phyloP scores from a whole-genome alignment of 345 rosid species.

The Syzygium jambos region DNA sequence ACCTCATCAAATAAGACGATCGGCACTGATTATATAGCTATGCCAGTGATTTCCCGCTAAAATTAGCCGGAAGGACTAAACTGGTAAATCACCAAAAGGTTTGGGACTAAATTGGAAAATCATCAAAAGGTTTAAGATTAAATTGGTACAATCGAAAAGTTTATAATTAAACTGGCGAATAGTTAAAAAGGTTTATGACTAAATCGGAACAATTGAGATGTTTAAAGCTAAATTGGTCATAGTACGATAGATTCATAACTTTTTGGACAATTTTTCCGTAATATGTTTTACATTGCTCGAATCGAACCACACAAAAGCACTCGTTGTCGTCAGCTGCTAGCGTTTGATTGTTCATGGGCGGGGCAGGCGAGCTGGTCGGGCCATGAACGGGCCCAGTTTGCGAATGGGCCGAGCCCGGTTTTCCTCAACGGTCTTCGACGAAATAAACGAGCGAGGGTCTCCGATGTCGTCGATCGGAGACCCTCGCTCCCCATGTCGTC shows the following conservation, averaged over 20 bases:
- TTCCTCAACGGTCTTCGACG: background rate
- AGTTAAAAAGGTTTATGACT: background rate
- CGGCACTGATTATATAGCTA: no score
- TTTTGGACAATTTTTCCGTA: no score
- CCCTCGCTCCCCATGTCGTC: background rate
- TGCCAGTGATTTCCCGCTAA: no score
- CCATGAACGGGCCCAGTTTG: background rate
- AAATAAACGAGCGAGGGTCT: background rate
- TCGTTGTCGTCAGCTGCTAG: background rate
- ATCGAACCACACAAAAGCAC: background rate
- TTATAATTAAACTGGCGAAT: background rate
- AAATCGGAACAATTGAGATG: fast-evolving
- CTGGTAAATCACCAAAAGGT: background rate
- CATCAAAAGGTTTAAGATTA: fast-evolving
- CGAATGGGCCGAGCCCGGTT: background rate
- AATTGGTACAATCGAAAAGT: background rate
- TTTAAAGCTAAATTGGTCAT: background rate
- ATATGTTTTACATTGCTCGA: background rate
- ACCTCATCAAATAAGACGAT: no score
- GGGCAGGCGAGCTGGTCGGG: background rate
- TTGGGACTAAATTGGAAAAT: background rate
- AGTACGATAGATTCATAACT: no score
- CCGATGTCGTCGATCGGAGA: background rate
- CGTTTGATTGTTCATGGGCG: background rate
- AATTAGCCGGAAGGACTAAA: no score